Evolutionary conservation across 2,329 filamentous ascomycete genomes (phyloP), one percentile per base, ranked within the genome.

Genomic region (Exophiala oligosperma): DNA sequence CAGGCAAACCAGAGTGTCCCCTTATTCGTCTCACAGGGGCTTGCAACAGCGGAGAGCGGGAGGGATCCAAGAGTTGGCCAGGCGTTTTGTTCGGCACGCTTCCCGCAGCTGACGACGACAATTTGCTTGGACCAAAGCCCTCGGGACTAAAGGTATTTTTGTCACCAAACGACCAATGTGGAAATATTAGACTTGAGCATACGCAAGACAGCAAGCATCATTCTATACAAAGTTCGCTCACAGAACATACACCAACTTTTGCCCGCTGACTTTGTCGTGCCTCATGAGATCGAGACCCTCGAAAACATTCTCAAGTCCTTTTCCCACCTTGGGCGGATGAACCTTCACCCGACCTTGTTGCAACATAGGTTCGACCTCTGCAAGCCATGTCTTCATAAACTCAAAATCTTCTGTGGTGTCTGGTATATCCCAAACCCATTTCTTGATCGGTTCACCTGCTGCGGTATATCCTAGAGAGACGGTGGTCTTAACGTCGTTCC

Each of bases 221-320:
- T 9, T 38, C 12, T 17, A 8, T 32, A 11, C 5, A 29, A 17
- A 35, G 32, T 11, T 40, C 9, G 17, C 37, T 57, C 21, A 59
- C 58, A 78, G 65, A 26, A 70, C 71, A 66, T 80, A 81, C 21
- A 81, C 77, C 62, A 81, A 60, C 70, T 81, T 81, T 62, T 71
- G 67, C 11, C 76, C 78, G 60, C 74, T 78, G 38, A 81, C 75
- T 64, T 76, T 78, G 4, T 73, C 74, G 32, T 75, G 66, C 67
- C 70, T 76, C 63, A 81, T 59, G 50, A 73, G 60, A 54, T 79
- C 67, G 56, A 81, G 40, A 1, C 79, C 79, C 8, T 76, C 75
- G 37, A 77, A 60, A 12, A 81, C 71, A 26, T 73, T 76, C 54
- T 75, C 67, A 52, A 82, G 66, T 0, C 80, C 79, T n/a, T 72